Evolutionary conservation across 805 yeast species (phyloP).

Genomic region (Candida boidinii): DNA sequence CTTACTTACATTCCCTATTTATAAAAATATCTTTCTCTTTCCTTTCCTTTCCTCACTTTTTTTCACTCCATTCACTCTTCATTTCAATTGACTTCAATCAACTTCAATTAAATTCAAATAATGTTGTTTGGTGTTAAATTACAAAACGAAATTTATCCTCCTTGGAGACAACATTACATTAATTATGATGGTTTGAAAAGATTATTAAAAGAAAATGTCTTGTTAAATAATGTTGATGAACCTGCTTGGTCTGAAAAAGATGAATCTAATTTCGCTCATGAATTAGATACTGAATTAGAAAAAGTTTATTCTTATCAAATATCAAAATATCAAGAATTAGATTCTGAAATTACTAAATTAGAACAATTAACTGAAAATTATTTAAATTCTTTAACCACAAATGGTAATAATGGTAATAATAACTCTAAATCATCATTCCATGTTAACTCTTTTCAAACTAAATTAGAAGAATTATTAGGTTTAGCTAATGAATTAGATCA

Average conservation of each 20-base stretch:
- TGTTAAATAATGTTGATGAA: constrained; percentile 16
- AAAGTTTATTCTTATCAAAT: constrained; percentile 70
- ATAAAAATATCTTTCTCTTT: too few relatives aligned
- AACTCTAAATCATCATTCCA: constrained; percentile 15
- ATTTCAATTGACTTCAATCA: too few relatives aligned
- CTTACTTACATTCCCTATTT: too few relatives aligned
- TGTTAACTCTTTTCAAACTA: constrained; percentile 61
- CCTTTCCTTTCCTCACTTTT: too few relatives aligned
- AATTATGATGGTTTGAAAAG: constrained; percentile 59
- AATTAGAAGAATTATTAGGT: constrained; percentile 65
- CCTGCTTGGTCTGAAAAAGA: constrained; percentile 61
- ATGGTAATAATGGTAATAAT: constrained; percentile 11
- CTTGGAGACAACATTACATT: constrained; percentile 77
- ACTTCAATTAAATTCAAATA: too few relatives aligned
- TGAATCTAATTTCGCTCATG: constrained; percentile 59
- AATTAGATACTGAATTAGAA: constrained; percentile 61
- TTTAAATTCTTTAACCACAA: constrained; percentile 9
- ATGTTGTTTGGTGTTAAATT: constrained; percentile 88
- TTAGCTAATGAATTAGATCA: constrained; percentile 81
- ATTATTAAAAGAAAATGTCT: constrained; percentile 59
- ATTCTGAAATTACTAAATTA: constrained; percentile 51
- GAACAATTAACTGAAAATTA: constrained; percentile 49
- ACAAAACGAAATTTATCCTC: constrained; percentile 72
- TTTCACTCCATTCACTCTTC: too few relatives aligned
- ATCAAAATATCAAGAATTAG: constrained; percentile 59